Evolutionary conservation across 176 grass and related monocot genomes (phyloP).

Genomic region (Lolium rigidum): DNA sequence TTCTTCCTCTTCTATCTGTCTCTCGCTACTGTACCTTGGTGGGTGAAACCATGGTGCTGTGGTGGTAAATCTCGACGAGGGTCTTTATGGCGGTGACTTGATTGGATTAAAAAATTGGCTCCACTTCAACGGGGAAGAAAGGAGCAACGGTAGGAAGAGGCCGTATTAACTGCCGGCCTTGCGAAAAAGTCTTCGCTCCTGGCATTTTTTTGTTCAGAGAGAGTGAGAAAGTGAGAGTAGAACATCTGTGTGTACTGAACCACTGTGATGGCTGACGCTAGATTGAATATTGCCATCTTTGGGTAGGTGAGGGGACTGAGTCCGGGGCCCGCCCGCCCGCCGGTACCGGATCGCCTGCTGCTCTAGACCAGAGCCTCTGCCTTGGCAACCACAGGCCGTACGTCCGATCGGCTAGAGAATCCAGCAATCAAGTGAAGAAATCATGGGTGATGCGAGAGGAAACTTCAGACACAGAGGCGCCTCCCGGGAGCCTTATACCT

Average conservation of each 20-base stretch:
- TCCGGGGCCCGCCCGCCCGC: slow-evolving; percentile 2
- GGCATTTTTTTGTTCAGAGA: background rate
- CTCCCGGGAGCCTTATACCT: too few relatives aligned
- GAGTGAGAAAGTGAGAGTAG: background rate
- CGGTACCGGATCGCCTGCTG: slow-evolving; percentile 15
- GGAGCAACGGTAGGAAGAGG: slow-evolving; percentile 19
- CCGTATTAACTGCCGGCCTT: background rate
- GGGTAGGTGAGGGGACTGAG: slow-evolving; percentile 47
- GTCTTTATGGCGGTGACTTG: slow-evolving; percentile 30
- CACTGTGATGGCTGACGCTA: slow-evolving; percentile 6
- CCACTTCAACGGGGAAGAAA: background rate
- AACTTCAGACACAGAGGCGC: too few relatives aligned
- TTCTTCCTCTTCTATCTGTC: background rate
- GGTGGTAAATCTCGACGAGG: slow-evolving; percentile 17
- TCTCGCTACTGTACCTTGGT: background rate
- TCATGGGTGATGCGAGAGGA: too few relatives aligned
- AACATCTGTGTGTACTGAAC: background rate
- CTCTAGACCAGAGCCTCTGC: background rate
- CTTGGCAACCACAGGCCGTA: background rate
- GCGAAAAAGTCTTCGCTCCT: slow-evolving; percentile 23
- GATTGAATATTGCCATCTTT: slow-evolving; percentile 16
- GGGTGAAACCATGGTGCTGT: background rate
- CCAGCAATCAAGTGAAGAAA: background rate
- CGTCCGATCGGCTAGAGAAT: background rate
- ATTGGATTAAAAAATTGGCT: slow-evolving; percentile 35